phyloP scores from a whole-genome alignment of 768 basidiomycete genomes.

The Rhizopogon sp. region DNA sequence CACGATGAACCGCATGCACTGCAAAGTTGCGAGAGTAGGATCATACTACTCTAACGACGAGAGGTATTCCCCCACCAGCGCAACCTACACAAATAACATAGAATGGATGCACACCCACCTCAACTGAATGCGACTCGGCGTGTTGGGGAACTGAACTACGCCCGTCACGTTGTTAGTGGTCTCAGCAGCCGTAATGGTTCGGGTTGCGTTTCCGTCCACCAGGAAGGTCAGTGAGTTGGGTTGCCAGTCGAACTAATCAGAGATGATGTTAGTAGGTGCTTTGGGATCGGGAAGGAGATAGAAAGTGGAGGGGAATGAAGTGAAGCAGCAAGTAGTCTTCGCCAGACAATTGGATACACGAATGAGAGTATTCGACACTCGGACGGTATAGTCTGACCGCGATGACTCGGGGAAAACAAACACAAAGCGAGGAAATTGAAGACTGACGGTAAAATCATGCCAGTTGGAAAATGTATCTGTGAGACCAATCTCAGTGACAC shows the following conservation, averaged over 20 bases:
- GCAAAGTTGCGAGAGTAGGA: too few relatives aligned
- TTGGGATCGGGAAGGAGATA: not conserved
- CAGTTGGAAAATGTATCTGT: constrained; percentile 65
- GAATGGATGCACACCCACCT: constrained; percentile 40
- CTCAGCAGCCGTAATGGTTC: constrained; percentile 60
- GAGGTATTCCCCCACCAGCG: not conserved
- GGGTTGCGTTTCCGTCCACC: constrained; percentile 68
- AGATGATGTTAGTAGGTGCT: not conserved
- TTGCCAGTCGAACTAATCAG: constrained; percentile 73
- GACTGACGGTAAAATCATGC: constrained; percentile 69
- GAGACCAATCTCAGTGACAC: constrained; percentile 41
- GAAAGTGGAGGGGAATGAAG: not conserved
- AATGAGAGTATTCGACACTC: not conserved
- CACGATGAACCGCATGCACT: not conserved
- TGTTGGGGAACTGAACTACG: constrained; percentile 62
- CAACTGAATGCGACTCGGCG: constrained; percentile 77
- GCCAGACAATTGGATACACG: not conserved
- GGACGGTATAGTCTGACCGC: too few relatives aligned
- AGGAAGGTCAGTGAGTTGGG: constrained; percentile 59
- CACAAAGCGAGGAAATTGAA: not conserved
- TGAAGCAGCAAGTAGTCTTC: not conserved
- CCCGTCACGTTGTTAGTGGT: constrained; percentile 47
- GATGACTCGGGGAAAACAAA: not conserved
- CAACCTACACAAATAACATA: not conserved
- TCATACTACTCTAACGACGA: not conserved